A percentile compares a stretch with the other conserved stretches of the same genome.
Conservation (phyloP, 805 yeast species). For the Komagataella phaffii region DNA sequence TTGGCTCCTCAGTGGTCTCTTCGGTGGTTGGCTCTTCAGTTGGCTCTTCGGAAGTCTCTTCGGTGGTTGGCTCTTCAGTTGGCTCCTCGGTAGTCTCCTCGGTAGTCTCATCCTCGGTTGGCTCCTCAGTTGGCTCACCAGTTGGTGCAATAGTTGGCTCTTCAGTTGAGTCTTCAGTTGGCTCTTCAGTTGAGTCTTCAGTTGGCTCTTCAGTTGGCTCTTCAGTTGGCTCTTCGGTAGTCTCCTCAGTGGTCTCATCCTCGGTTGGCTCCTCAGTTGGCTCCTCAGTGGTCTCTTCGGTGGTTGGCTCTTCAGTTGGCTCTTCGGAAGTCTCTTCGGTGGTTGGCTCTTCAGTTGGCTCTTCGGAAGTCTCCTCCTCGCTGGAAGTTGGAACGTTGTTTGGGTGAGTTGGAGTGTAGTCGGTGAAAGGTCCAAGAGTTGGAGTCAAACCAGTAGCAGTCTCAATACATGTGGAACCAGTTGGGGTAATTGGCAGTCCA, state of each 20-base stretch:
- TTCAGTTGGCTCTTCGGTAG: not conserved
- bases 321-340: no score
- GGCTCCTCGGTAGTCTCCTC: not conserved
- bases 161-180: no score
- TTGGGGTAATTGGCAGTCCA: conserved; percentile 13
- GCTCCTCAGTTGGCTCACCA: not conserved
- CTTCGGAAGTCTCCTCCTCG: not conserved
- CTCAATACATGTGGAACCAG: conserved; percentile 9
- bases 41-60: not conserved
- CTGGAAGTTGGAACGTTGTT: not conserved
- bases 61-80: not conserved
- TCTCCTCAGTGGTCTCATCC: no score
- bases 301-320: not conserved
- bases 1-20: not conserved
- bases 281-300: not conserved
- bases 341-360: not conserved
- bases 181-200: not conserved
- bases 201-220: not conserved
- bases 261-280: not conserved
- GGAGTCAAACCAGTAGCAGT: not conserved
- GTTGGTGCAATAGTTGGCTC: not conserved
- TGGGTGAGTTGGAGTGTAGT: not conserved
- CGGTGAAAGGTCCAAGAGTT: not conserved
- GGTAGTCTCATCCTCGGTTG: not conserved
- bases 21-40: not conserved